Evolutionary conservation across 306 rosid genomes (phyloP), one percentile per base, ranked within the genome.

Genomic region (Prunus fruticosa): DNA sequence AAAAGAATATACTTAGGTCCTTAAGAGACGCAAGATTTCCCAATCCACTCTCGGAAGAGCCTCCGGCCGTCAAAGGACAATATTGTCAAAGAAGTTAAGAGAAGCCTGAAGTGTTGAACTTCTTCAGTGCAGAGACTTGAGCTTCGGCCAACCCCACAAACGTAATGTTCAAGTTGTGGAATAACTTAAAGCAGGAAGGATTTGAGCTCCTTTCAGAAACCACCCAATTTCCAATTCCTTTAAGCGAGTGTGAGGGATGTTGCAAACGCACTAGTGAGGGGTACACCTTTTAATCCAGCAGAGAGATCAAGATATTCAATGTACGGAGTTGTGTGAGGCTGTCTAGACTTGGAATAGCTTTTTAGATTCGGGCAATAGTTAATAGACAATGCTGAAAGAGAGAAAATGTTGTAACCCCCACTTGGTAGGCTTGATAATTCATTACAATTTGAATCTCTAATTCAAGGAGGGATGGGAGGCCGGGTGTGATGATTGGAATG

Each of bases 1-100:
- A 25, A 0, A 0, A 0, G 0, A 0, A 0, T 8, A 9, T 64
- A 0, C 0, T 0, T 9, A 64, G 47, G 6, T 0, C 0, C 54
- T 79, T 1, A 65, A 76, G 20, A 67, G 20, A 67, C 2, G 53
- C 32, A 43, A 20, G 71, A n/a, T 45, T 67, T 4, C 71, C 53
- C 71, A 43, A 43, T n/a, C 72, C 34, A 66, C 10, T 66, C 53
- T 3, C n/a, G 53, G 71, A 19, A 66, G 3, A 66, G 53, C 52
- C n/a, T 41, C 71, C 32, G 0, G 22, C 30, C 32, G 1, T 8
- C n/a, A 0, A 67, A 46, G 11, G 0, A 20, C 0, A 0, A 0
- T 20, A 67, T 20, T 3, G 2, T 0, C 54, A 67, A n/a, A 13
- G 1, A 0, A 11, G 0, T 41, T 43, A 67, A 67, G 0, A 11